phyloP scores from a whole-genome alignment of 2,329 filamentous ascomycete genomes.

The Xylaria sp. region DNA sequence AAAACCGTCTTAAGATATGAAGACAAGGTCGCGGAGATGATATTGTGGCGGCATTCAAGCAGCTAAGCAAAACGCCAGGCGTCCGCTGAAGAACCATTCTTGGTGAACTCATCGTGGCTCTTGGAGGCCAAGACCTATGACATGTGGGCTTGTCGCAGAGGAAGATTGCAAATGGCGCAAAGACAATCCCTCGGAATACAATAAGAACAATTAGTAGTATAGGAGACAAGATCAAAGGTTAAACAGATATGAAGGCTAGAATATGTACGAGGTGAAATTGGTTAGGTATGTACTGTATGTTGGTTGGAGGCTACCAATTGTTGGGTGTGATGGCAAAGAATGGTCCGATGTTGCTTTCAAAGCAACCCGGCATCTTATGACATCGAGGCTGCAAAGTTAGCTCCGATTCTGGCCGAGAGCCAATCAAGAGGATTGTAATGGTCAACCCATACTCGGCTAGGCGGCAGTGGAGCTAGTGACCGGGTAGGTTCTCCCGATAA shows the following conservation, averaged over 20 bases:
- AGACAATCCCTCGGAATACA: not conserved
- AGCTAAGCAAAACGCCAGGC: conserved; percentile 35
- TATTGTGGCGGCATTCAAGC: conserved; percentile 45
- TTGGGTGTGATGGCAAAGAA: conserved; percentile 33
- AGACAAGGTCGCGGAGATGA: conserved; percentile 48
- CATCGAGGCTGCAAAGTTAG: conserved; percentile 35
- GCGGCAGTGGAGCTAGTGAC: not conserved
- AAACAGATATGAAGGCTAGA: not conserved
- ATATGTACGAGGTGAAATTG: not conserved
- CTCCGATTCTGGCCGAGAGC: conserved; percentile 43
- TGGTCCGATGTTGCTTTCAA: conserved; percentile 38
- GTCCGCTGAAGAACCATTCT: conserved; percentile 43
- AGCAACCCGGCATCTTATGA: conserved; percentile 35
- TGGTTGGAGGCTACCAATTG: not conserved
- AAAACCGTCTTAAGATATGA: conserved; percentile 50
- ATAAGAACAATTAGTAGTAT: not conserved
- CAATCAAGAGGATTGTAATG: conserved; percentile 45
- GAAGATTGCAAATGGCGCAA: conserved; percentile 10
- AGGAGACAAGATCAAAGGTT: not conserved
- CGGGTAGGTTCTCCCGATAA: conserved; percentile 7
- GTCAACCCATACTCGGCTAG: conserved; percentile 33
- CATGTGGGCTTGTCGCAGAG: conserved; percentile 1
- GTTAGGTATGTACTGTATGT: not conserved
- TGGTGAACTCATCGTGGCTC: conserved; percentile 50
- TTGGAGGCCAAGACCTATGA: conserved; percentile 2